Base-by-base conservation (phyloP, 1,139 yeast species). In the Petasospora fabianii region DNA sequence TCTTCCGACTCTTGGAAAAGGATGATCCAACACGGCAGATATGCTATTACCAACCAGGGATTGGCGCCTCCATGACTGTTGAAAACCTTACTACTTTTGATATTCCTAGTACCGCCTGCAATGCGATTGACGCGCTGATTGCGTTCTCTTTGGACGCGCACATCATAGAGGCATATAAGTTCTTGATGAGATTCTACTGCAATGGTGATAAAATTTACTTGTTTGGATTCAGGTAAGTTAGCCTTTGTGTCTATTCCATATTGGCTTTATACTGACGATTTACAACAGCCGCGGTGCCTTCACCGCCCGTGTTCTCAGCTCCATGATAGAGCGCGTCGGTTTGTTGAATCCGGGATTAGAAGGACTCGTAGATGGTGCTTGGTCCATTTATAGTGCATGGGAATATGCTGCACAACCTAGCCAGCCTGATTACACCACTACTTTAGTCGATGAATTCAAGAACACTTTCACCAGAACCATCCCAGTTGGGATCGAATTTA, bases 1-100 rank as follows among this genome's bases (percentile, higher is more conserved):
- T 79, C 24, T 80, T 72, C 54, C 62, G 72, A 34, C 59, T 79
- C 58, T 53, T 80, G 22, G 77, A 75, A 11, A 73, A 71, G 41
- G 66, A 67, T 29, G 54, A 59, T 27, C 49, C 58, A 5, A 43
- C 48, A 2, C 36, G 44, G 14, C 84, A 78, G 47, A 46, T 74
- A 27, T 75, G 82, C 48, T 78, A 79, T 51, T 80, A 80, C 50
- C 85, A 80, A 49, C 81, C 85, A 2, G 85, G 85, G 0, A 71
- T 79, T 18, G 85, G 85, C 2, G 71, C 73, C 7, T 60, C 68
- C 11, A 70, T 73, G 44, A 60, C 64, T 17, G 62, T 69, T 12
- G 72, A 71, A 19, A 50, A 65, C 9, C 65, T 63, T 48, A 42
- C 51, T 16, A 5, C 28, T 4, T 26, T 6, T 38, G 46, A 53